phyloP scores from a whole-genome alignment of 2,329 filamentous ascomycete species.

The Akanthomyces lecanii region DNA sequence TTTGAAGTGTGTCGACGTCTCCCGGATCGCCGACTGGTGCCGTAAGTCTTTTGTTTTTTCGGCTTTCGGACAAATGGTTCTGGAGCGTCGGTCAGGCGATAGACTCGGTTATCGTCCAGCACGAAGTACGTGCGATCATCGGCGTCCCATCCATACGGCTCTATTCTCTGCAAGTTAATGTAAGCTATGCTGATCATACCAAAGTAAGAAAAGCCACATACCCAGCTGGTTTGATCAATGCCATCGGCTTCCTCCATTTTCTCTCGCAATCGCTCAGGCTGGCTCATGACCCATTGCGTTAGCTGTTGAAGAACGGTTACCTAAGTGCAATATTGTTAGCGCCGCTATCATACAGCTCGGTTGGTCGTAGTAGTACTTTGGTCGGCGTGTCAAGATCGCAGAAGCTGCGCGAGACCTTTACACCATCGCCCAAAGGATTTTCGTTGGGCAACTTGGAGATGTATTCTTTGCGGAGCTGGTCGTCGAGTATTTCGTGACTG shows the following conservation, averaged over 20 bases:
- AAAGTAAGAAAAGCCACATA: slow-evolving; percentile 32
- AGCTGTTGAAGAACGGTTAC: slow-evolving; percentile 81
- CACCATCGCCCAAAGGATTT: slow-evolving; percentile 82
- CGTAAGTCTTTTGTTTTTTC: slow-evolving; percentile 51
- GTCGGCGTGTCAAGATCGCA: slow-evolving; percentile 75
- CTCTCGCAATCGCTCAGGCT: slow-evolving; percentile 81
- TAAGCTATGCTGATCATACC: slow-evolving; percentile 15
- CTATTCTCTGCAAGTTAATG: slow-evolving; percentile 55
- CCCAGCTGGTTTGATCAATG: slow-evolving; percentile 77
- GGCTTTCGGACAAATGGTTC: slow-evolving; percentile 57
- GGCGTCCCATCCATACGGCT: slow-evolving; percentile 82
- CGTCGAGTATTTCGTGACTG: slow-evolving; percentile 84
- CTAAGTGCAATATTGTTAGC: slow-evolving; percentile 30
- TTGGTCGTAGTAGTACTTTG: slow-evolving; percentile 53
- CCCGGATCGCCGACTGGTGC: slow-evolving; percentile 59
- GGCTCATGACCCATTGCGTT: slow-evolving; percentile 82
- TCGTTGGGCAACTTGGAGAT: slow-evolving; percentile 69
- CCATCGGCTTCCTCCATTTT: slow-evolving; percentile 81
- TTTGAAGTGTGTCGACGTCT: slow-evolving; percentile 60
- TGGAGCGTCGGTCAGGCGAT: slow-evolving; percentile 76
- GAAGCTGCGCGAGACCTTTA: slow-evolving; percentile 64
- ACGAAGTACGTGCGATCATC: slow-evolving; percentile 85
- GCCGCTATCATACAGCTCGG: neutral
- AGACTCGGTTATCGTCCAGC: slow-evolving; percentile 89
- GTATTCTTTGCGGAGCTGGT: slow-evolving; percentile 88